A percentile compares a stretch with the other conserved stretches of the same genome.
Conservation (phyloP, 1,139 yeast genomes). For the Debaryomyces sp. region DNA sequence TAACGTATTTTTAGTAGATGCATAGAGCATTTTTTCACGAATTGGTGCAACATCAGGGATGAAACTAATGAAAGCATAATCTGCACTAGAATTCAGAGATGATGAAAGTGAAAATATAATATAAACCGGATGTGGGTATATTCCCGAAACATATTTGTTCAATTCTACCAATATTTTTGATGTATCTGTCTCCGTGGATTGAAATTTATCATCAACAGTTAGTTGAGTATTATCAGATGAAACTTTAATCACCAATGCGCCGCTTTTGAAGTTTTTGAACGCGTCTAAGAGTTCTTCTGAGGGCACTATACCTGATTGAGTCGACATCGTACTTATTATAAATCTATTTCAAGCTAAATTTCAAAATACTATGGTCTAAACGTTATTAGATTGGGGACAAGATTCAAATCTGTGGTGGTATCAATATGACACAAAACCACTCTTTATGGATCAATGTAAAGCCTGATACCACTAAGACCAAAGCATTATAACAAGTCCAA, state of each 20-base stretch:
- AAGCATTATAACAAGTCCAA: not conserved
- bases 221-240: conserved; percentile 51
- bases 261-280: conserved; percentile 25
- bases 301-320: conserved; percentile 70
- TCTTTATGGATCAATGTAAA: not conserved
- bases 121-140: conserved; percentile 61
- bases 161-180: conserved; percentile 40
- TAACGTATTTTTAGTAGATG: conserved; percentile 81
- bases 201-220: conserved; percentile 40
- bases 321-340: conserved; percentile 51
- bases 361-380: not conserved
- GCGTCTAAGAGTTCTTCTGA: conserved; percentile 42
- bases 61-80: conserved; percentile 67
- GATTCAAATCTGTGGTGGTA: not conserved
- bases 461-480: not conserved
- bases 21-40: conserved; percentile 88
- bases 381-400: not conserved
- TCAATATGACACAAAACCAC: conserved; percentile 1
- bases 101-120: conserved; percentile 39
- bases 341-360: not conserved
- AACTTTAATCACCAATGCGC: conserved; percentile 41
- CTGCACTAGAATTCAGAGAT: conserved; percentile 4
- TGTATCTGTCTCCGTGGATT: conserved; percentile 25
- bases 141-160: conserved; percentile 28
- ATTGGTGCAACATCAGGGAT: conserved; percentile 89